Percentiles rank a stretch among this genome's conserved stretches.
These are phyloP conservation scores for Aeschynomene evenia DNA, from an alignment of 306 rosid species.

Conservation along the genomic window DNA sequence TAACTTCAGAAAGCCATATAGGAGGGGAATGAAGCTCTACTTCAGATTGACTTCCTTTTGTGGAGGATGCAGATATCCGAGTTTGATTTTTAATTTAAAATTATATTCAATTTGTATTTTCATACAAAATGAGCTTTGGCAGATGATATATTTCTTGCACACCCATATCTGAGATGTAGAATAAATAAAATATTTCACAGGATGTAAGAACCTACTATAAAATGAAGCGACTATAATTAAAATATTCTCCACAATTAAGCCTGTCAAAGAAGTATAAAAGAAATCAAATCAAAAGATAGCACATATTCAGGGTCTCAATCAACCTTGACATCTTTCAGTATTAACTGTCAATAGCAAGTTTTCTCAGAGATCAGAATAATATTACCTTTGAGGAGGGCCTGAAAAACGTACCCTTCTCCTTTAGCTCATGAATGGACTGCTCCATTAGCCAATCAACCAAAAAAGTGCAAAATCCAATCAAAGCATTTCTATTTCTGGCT, in stretches of 20 bases:
- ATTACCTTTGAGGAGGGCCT: slow-evolving; percentile 16
- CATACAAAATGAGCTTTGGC: no score
- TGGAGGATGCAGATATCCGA: no score
- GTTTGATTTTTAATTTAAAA: no score
- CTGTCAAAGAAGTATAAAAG: not conserved
- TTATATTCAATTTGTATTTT: no score
- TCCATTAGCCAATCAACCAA: slow-evolving; percentile 22
- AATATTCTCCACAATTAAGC: not conserved
- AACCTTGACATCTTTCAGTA: slow-evolving; percentile 11
- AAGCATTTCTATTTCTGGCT: slow-evolving; percentile 14
- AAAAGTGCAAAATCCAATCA: slow-evolving; percentile 12
- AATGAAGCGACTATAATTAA: slow-evolving; percentile 9
- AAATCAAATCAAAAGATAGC: not conserved
- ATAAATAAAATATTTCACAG: not conserved
- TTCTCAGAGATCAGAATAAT: not conserved
- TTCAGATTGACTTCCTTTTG: no score
- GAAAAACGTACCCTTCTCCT: slow-evolving; percentile 30
- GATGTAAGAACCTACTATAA: not conserved
- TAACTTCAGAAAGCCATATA: no score
- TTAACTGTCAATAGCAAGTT: slow-evolving; percentile 3
- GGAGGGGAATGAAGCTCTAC: no score
- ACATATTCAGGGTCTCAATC: slow-evolving; percentile 2
- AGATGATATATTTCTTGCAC: no score
- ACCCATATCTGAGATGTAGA: not conserved
- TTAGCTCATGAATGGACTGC: slow-evolving; percentile 20